A percentile compares a stretch with the other conserved stretches of the same genome.
phyloP scores from a whole-genome alignment of 352 stramenopile genomes.

The Phytophthora aleatoria region DNA sequence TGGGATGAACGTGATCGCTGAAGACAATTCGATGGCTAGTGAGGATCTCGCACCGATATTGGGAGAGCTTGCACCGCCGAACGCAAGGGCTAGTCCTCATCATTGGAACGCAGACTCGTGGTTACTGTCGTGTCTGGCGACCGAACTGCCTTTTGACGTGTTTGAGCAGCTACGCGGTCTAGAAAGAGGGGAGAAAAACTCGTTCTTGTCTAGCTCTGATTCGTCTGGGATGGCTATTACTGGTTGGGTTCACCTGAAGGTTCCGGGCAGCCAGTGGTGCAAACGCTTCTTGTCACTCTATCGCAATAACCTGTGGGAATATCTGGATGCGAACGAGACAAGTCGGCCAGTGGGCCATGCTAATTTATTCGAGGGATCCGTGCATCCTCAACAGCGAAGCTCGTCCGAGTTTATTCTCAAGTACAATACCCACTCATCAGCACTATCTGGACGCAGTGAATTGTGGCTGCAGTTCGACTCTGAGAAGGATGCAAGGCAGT shows the following conservation, averaged over 20 bases:
- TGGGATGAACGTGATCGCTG: constrained; percentile 75
- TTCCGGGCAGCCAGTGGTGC: constrained; percentile 66
- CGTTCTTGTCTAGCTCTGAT: constrained; percentile 15
- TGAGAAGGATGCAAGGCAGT: constrained; percentile 36
- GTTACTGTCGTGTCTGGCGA: constrained; percentile 70
- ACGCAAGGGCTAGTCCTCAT: constrained; percentile 24
- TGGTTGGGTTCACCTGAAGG: constrained; percentile 68
- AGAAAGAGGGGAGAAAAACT: constrained; percentile 33
- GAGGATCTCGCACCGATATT: constrained; percentile 50
- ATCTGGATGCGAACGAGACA: constrained; percentile 61
- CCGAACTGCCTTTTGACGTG: constrained; percentile 63
- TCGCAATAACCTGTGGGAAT: constrained; percentile 81
- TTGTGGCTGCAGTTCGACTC: constrained; percentile 70
- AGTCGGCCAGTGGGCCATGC: constrained; percentile 74
- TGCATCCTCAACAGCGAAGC: constrained; percentile 59
- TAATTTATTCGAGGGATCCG: constrained; percentile 73
- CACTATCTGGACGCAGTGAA: constrained; percentile 54
- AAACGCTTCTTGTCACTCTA: constrained; percentile 72
- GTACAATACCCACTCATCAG: constrained; percentile 59
- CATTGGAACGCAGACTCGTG: constrained; percentile 65
- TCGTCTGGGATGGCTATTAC: constrained; percentile 31
- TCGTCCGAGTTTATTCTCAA: constrained; percentile 59
- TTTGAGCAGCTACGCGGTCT: constrained; percentile 51
- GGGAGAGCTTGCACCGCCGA: constrained; percentile 31
- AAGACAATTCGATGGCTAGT: constrained; percentile 52